Base-by-base conservation (phyloP, 257 asterid genomes). In the Osmanthus fragrans region DNA sequence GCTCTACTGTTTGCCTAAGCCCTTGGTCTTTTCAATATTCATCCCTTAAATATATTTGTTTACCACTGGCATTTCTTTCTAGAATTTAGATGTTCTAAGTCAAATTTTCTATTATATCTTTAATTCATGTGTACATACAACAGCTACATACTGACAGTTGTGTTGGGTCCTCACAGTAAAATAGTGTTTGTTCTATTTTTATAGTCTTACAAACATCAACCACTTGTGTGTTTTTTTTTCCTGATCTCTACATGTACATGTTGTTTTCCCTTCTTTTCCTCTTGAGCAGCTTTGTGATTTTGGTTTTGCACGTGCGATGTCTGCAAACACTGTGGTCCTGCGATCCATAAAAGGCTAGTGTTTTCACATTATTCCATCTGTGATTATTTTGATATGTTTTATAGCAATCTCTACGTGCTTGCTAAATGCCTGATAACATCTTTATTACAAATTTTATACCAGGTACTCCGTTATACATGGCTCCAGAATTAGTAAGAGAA, bases 391-490 rank as follows among this genome's bases (percentile, higher is more conserved):
- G 58, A 34, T 73, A 73, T 74, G 51, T 76, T 73, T 67, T 77
- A 66, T 69, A n/a, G 47, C 33, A 70, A 39, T 64, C 23, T 36
- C 65, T 56, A 49, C 29, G 51, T 81, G 80, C 82, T 84, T 40
- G 72, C 81, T 64, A 18, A 67, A 40, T 76, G 73, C 25, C 45
- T 77, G 70, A 71, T 81, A 75, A 75, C 80, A 47, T 71, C 75
- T 77, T 76, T 78, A 54, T 80, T 58, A 33, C 73, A 18, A 71
- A 70, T 58, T 77, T 75, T 81, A 70, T 77, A 7, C 76, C 82
- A 96, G 99, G 99, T 78, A 96, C 98, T 80, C 99, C 99, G 32
- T 84, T 96, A 73, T 96, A 96, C 90, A 96, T 96, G 99, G 99
- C 99, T 73, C 98, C 99, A 34, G 99, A 96, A 85, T 88, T 96